phyloP scores from a whole-genome alignment of 495 filamentous ascomycete genomes.

The Talaromyces wortmannii region DNA sequence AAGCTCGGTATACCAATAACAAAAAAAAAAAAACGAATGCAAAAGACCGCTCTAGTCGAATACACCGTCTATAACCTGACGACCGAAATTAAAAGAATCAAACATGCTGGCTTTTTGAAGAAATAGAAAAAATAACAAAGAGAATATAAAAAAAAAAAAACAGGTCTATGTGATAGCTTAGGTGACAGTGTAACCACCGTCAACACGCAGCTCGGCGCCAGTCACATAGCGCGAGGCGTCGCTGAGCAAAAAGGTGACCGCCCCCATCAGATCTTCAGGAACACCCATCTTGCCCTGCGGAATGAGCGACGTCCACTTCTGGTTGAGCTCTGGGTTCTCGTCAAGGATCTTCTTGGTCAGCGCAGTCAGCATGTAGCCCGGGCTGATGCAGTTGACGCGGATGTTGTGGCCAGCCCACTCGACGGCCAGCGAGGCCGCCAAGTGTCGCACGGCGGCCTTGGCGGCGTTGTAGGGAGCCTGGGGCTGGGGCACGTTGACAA shows the following conservation, averaged over 20 bases:
- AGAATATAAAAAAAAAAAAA: too few species aligned
- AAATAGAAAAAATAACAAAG: not conserved
- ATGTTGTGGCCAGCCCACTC: slow-evolving; percentile 84
- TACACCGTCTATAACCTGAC: slow-evolving; percentile 4
- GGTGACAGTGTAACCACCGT: slow-evolving; percentile 86
- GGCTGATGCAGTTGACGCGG: slow-evolving; percentile 85
- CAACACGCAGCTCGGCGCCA: slow-evolving; percentile 82
- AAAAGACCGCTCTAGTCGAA: not conserved
- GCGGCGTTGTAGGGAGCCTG: slow-evolving; percentile 88
- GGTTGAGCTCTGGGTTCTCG: slow-evolving; percentile 79
- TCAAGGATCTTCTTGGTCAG: slow-evolving; percentile 94
- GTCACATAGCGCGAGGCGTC: slow-evolving; percentile 85
- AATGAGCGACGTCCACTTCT: slow-evolving; percentile 85
- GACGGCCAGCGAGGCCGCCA: slow-evolving; percentile 73
- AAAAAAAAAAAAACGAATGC: not conserved
- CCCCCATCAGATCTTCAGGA: slow-evolving; percentile 88
- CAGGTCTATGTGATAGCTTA: slow-evolving; percentile 26
- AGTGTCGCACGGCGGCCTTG: slow-evolving; percentile 82
- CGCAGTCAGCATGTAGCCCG: slow-evolving; percentile 92
- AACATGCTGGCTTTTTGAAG: not conserved
- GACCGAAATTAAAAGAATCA: slow-evolving; percentile 1
- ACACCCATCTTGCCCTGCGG: slow-evolving; percentile 88
- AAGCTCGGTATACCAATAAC: not conserved
- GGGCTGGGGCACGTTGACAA: slow-evolving; percentile 92
- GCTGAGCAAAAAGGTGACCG: slow-evolving; percentile 82